phyloP scores from a whole-genome alignment of 2,329 filamentous ascomycete genomes.

The Cylindrodendrum hubeiense region DNA sequence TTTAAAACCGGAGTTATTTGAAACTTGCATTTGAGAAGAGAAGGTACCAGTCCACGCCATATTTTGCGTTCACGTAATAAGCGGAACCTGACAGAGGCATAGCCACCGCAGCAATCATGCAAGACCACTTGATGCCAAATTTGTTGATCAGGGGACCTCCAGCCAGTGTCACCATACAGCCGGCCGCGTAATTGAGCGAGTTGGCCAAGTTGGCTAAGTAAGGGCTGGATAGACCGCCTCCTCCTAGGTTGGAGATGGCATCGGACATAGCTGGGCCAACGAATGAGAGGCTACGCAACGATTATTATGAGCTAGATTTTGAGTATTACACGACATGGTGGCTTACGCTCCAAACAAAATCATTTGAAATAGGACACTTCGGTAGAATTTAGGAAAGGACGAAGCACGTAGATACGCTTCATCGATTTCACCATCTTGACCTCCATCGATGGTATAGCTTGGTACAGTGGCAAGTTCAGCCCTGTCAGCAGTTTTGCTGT shows the following conservation, averaged over 20 bases:
- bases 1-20: background rate
- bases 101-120: constrained; percentile 49
- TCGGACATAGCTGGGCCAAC: constrained; percentile 26
- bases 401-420: constrained; percentile 12
- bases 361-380: constrained; percentile 24
- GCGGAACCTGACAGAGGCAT: constrained; percentile 51
- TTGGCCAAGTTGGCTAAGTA: constrained; percentile 29
- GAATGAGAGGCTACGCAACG: constrained; percentile 19
- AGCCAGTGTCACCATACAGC: constrained; percentile 31
- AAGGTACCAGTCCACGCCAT: constrained; percentile 46
- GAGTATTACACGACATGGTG: background rate
- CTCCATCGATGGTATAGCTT: constrained; percentile 11
- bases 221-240: constrained; percentile 20
- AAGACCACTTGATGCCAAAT: constrained; percentile 52
- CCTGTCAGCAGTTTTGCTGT: constrained; percentile 8
- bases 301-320: background rate
- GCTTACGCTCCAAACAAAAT: constrained; percentile 28
- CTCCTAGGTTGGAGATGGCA: constrained; percentile 25
- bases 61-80: constrained; percentile 49
- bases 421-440: constrained; percentile 3
- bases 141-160: constrained; percentile 55
- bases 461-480: constrained; percentile 2
- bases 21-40: constrained; percentile 41
- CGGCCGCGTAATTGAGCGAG: constrained; percentile 20
- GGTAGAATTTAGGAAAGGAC: constrained; percentile 12